Evolutionary conservation across 257 asterid genomes (phyloP), one percentile per base, ranked within the genome.

Genomic region (Capsicum pubescens): DNA sequence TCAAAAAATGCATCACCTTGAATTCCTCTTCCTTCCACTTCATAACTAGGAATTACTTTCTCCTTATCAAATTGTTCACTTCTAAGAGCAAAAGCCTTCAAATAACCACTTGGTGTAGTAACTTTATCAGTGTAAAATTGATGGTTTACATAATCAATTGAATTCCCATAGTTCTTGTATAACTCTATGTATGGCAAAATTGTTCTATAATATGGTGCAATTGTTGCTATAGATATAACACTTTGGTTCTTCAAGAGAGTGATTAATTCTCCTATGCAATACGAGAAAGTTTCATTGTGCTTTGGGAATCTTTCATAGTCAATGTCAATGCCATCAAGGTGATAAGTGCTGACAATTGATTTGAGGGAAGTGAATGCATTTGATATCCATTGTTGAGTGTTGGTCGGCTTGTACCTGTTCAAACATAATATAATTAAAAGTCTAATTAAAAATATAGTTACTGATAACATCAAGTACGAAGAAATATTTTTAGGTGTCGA

Each of bases 11-110:
- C 86, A 61, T 90, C 93, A 21, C 98, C 98, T 57, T 94, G 97
- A 81, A 94, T 90, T 69, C 98, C 98, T 64, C 98, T 92, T 61
- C 98, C 98, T 59, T 88, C 86, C 19, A 92, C 97, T 80, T 94
- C 98, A 81, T 94, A 94, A 81, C 93, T 88, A 1, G 95, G 97
- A 87, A 94, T 36, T 39, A 94, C 89, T 83, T 92, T 91, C 7
- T 83, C 88, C 82, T 14, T 48, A 0, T 71, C 91, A 35, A 94
- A 92, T 85, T 85, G 85, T 58, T 4, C 9, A 1, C 91, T 88
- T 86, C 92, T 85, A 36, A 87, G 87, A 82, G 55, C 84, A 76
- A 89, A 94, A 13, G 86, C 91, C 66, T 88, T 90, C 80, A 91
- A 68, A 39, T 86, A 94, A 3, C 83, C 87, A 68, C 14, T 56